These are phyloP conservation scores for Peniophora sp. DNA, from an alignment of 1,284 basidiomycete species.

Conservation along the genomic window DNA sequence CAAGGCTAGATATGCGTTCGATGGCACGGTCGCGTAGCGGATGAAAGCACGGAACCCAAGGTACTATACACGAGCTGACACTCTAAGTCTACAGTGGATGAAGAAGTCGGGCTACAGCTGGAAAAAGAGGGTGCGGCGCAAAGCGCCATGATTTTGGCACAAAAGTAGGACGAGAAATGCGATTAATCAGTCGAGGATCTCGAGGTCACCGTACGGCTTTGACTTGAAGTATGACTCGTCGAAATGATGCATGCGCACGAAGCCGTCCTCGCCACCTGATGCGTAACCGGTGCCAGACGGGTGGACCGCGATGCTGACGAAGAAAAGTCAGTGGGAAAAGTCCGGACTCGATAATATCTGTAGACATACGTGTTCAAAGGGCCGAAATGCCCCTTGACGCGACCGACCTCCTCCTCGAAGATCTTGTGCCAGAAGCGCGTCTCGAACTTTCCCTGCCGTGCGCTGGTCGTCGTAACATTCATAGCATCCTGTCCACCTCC, in stretches of 20 bases:
- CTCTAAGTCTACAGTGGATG: no score
- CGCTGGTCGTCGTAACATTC: slow-evolving; percentile 92
- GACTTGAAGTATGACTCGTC: slow-evolving; percentile 88
- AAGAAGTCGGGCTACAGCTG: no score
- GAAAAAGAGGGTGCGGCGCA: no score
- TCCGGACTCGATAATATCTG: neutral
- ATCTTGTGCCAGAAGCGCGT: slow-evolving; percentile 98
- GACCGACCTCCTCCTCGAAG: slow-evolving; percentile 96
- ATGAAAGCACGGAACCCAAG: no score
- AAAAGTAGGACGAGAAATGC: neutral
- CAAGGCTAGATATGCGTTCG: no score
- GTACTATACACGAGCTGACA: no score
- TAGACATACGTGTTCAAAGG: slow-evolving; percentile 88
- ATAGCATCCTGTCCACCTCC: slow-evolving; percentile 98
- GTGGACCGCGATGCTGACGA: slow-evolving; percentile 78
- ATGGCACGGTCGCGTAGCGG: no score
- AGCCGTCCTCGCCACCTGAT: slow-evolving; percentile 96
- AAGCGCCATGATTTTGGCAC: neutral
- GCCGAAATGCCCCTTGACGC: slow-evolving; percentile 95
- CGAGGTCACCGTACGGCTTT: slow-evolving; percentile 84
- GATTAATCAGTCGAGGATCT: slow-evolving; percentile 53
- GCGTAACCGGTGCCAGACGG: slow-evolving; percentile 87
- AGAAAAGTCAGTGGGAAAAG: neutral
- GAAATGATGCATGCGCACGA: slow-evolving; percentile 87
- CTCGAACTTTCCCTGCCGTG: slow-evolving; percentile 96